Evolutionary conservation across 1,284 basidiomycete genomes (phyloP), one percentile per base, ranked within the genome.

Genomic region (Sphaerobolus stellatus): DNA sequence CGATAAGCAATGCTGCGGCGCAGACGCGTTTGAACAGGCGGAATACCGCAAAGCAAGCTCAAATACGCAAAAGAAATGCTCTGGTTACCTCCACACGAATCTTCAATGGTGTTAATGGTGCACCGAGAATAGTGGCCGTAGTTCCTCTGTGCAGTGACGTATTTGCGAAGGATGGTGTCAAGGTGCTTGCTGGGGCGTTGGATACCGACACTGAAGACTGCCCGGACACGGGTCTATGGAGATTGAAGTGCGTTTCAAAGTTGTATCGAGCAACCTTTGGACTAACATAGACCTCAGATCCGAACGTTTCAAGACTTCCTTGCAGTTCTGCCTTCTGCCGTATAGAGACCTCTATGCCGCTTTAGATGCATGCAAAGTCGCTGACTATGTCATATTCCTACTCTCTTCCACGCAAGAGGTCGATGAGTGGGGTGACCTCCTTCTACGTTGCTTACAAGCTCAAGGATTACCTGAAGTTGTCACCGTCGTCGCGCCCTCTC

Each of bases 351-450:
- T 94, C 38, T 95, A 92, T 66, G 80, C 86, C 2, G 82, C 91
- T 1, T 79, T 99, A 33, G 94, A 98, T 66, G 88, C 89, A 0
- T 90, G 88, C 65, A 88, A 94, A 66, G 89, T 85, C 2, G 91
- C 94, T 11, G 96, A 99, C 72, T 98, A 97, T 65, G 86, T 95
- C 40, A 76, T 98, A 13, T 83, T 97, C 59, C 78, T 89, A 4
- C 78, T 98, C 28, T 97, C 93, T 2, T 82, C 90, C 30, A 77
- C 79, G 13, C 77, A 88, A 14, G 94, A 98, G 68, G 94, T 98
- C 2, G 82, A 91, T 56, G 68, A 77, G 4, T 90, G 90, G 82
- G 94, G 94, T 28, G 97, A 99, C 65, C 90, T 87, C 0, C 83
- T 95, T 13, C 79, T 99, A n/a, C 84, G 96, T 31, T 87, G 86